Percentiles rank a stretch among this genome's conserved stretches.
Conservation (phyloP, 2,329 filamentous ascomycete species). For the Lasiodiplodia hormozganensis region DNA sequence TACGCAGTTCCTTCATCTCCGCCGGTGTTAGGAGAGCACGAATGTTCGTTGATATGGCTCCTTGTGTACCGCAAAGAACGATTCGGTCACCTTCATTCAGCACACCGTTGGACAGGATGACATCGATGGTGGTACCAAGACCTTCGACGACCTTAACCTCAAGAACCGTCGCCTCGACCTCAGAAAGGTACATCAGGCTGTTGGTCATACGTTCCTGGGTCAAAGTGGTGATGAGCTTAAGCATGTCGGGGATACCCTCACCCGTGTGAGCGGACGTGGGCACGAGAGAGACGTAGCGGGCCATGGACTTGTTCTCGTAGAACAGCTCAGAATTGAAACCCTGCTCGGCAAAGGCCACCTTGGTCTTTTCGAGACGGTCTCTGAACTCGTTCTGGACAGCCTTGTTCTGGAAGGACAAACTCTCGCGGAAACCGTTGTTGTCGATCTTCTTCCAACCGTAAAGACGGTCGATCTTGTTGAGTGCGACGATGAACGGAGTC, state of each 20-base stretch:
- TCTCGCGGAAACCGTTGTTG: constrained; percentile 98
- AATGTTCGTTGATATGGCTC: constrained; percentile 93
- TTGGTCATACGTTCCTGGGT: constrained; percentile 98
- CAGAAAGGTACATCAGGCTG: constrained; percentile 96
- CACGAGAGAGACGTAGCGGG: constrained; percentile 91
- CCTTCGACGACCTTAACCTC: constrained; percentile 99
- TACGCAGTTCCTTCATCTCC: constrained; percentile 88
- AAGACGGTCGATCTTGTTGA: constrained; percentile 99
- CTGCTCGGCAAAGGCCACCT: constrained; percentile 92
- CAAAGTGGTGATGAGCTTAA: constrained; percentile 90
- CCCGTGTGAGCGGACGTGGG: constrained; percentile 98
- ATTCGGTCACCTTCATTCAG: constrained; percentile 93
- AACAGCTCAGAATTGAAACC: constrained; percentile 97
- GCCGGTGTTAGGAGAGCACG: constrained; percentile 92
- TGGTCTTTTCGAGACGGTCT: constrained; percentile 88
- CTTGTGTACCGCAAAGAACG: constrained; percentile 95
- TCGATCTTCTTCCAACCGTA: constrained; percentile 99
- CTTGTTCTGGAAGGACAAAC: constrained; percentile 86
- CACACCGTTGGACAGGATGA: constrained; percentile 94
- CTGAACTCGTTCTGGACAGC: constrained; percentile 93
- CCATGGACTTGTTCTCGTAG: constrained; percentile 98
- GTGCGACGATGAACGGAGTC: constrained; percentile 96
- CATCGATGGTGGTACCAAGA: constrained; percentile 98
- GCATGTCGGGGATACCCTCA: constrained; percentile 97
- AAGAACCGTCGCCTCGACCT: constrained; percentile 96